phyloP scores from a whole-genome alignment of 768 basidiomycete species.

The Suillus subaureus region DNA sequence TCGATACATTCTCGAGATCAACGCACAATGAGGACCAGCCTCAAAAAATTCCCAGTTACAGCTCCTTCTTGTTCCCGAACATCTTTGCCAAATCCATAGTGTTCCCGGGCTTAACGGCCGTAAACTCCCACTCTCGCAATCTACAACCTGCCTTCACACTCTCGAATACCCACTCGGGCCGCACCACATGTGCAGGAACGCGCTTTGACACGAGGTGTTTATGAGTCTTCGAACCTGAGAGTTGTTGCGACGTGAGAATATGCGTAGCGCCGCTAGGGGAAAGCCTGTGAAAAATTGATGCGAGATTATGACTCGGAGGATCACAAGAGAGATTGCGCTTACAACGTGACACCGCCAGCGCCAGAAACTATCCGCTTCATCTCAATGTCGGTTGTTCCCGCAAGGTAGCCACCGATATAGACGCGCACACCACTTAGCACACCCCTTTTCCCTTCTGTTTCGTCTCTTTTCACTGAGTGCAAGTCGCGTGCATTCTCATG shows the following conservation, averaged over 20 bases:
- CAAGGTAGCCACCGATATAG: constrained; percentile 75
- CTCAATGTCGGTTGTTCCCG: constrained; percentile 76
- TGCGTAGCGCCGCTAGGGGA: constrained; percentile 71
- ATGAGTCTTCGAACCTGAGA: constrained; percentile 75
- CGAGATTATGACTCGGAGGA: neutral
- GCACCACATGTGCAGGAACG: constrained; percentile 61
- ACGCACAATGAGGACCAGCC: neutral
- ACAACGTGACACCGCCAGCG: constrained; percentile 72
- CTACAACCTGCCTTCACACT: constrained; percentile 63
- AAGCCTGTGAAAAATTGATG: constrained; percentile 38
- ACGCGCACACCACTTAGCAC: constrained; percentile 48
- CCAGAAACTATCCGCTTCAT: constrained; percentile 68
- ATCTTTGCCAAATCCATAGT: constrained; percentile 43
- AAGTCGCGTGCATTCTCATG: constrained; percentile 12
- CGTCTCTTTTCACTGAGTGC: constrained; percentile 10
- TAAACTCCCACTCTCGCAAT: constrained; percentile 61
- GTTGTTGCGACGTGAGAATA: constrained; percentile 70
- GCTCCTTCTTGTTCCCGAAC: constrained; percentile 17
- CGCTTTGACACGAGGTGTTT: constrained; percentile 56
- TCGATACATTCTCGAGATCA: constrained; percentile 4
- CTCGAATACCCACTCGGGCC: constrained; percentile 75
- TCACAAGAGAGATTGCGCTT: constrained; percentile 24
- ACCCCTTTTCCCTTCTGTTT: constrained; percentile 18
- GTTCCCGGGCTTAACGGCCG: constrained; percentile 44
- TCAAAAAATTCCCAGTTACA: neutral